Evolutionary conservation across 176 grass and related monocot genomes (phyloP), one percentile per base, ranked within the genome.

Genomic region (Avena atlantica): DNA sequence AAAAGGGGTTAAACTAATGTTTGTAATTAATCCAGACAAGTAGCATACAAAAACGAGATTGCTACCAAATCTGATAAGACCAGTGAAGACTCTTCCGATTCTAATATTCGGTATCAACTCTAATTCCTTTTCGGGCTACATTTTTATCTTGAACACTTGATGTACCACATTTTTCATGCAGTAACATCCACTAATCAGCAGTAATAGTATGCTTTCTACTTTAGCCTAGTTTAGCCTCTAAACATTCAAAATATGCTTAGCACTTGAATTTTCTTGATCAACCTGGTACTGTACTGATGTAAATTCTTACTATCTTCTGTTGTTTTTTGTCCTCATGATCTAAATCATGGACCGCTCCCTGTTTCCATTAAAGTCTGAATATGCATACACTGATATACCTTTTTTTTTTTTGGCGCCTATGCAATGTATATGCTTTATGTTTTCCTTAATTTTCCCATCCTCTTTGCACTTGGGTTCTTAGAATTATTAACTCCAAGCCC

Each of bases 201-300:
- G 31, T 56, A 40, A 47, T 40, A 6, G 21, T 65, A 57, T 57
- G 34, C 2, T 72, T 71, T 70, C 20, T 83, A 83, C 66, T 25
- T 58, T 72, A 10, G 8, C 40, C 66, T 72, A 52, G 8, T 37
- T 77, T 65, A 17, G 15, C 40, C 27, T 64, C 12, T 59, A 51
- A 64, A 63, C n/a, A 25, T 72, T 72, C 21, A 59, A 83, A 25
- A 83, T 55, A 73, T 72, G 20, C 81, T 25, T 27, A 73, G 34
- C 14, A 9, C 71, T 58, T 19, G 8, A 72, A 45, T 20, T 25
- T 72, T 72, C 20, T 42, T 45, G 2, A 83, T 71, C n/a, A 57
- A 58, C 66, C 66, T 73, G 67, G 15, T 47, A 59, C 51, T 83
- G 67, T 73, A 71, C 19, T 31, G 12, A 37, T 70, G 29, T 42